Base-by-base conservation (phyloP, 2,329 filamentous ascomycete species). In the Claviceps arundinis region DNA sequence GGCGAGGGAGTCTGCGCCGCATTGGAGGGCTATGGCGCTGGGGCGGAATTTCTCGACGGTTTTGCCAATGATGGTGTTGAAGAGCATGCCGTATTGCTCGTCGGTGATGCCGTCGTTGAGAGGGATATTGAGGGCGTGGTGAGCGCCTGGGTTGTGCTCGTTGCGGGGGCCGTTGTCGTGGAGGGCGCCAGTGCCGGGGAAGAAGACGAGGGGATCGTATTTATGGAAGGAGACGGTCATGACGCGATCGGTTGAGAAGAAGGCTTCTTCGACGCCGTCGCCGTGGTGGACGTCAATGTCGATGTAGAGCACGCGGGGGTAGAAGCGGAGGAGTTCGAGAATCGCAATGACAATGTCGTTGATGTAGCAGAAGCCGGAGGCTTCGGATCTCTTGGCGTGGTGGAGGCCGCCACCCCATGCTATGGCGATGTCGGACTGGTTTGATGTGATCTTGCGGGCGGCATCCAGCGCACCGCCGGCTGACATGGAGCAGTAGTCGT, bases 311-410 rank as follows among this genome's bases (percentile, higher is more conserved):
- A 97, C 90, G 48, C 90, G 85, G 16, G 89, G 82, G 60, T 90
- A 81, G 62, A 84, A 79, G 34, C 87, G 84, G 16, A 97, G 75
- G 9, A 98, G 78, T 65, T 96, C 86, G 40, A 97, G 77, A 60
- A 96, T 93, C 38, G 87, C 89, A 47, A 98, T 78, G 53, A 97
- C 93, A 61, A 97, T 97, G 68, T 98, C 93, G 68, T 98, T 98
- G 71, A 97, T 89, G 71, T 98, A 98, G 72, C 93, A 98, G 69
- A 98, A 98, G 0, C 93, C 93, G 14, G 86, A 91, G 0, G 93
- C 91, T 69, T 95, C 89, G 50, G 85, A 81, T 65, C 91, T 93
- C 69, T 97, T 96, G 46, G 93, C 93, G 64, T 98, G 93, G 68
- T 98, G 93, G 34, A 98, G 78, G 11, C 93, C 93, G 38, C 93